Evolutionary conservation across 495 filamentous ascomycete genomes (phyloP).

Genomic region (Xylaria sp.): DNA sequence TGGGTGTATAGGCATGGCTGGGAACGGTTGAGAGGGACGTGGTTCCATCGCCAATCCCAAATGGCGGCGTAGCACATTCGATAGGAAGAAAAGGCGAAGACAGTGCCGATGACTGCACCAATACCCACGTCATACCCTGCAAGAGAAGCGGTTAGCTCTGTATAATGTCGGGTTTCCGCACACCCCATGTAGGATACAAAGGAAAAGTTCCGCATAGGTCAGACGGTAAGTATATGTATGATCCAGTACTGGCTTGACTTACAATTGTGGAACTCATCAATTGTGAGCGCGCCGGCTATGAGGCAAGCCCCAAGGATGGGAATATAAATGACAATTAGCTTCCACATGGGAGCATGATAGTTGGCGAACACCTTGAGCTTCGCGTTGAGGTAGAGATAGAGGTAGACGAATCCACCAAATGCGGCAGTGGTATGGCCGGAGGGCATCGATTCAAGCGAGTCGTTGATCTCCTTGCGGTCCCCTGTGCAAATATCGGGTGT

Average conservation of each 20-base stretch:
- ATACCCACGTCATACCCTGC: constrained; percentile 62
- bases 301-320: constrained; percentile 65
- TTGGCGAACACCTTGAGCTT: constrained; percentile 68
- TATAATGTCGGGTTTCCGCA: neutral
- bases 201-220: neutral
- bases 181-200: neutral
- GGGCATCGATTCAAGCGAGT: constrained; percentile 65
- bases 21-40: constrained; percentile 55
- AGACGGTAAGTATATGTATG: neutral
- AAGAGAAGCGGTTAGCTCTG: neutral
- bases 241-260: neutral
- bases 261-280: constrained; percentile 68
- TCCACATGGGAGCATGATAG: constrained; percentile 70
- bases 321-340: constrained; percentile 62
- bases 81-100: constrained; percentile 64
- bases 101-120: constrained; percentile 63
- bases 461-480: constrained; percentile 51
- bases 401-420: constrained; percentile 63
- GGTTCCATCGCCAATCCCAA: constrained; percentile 66
- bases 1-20: constrained; percentile 41
- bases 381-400: constrained; percentile 69
- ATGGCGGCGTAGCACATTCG: constrained; percentile 64
- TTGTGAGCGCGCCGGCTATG: constrained; percentile 64
- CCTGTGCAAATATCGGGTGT: constrained; percentile 57
- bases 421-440: constrained; percentile 65